Evolutionary conservation across 1,284 basidiomycete genomes (phyloP), one percentile per base, ranked within the genome.

Genomic region (Puccinia hordei): DNA sequence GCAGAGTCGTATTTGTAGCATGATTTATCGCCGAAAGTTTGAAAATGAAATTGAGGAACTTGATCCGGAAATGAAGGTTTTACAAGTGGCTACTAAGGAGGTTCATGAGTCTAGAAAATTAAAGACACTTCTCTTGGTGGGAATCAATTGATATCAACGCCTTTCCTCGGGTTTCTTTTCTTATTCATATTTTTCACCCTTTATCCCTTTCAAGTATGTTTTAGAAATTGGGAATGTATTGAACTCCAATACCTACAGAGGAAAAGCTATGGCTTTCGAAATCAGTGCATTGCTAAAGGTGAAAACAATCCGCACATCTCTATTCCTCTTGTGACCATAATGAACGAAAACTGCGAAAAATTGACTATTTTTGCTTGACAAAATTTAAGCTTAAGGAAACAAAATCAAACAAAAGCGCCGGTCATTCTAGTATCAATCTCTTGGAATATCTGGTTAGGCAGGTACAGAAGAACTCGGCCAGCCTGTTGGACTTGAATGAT

Each of bases 41-140:
- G 92, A 95, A 77, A 84, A 93, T 65, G 92, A 94, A 46, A 88
- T 95, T 51, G 92, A 91, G 81, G 94, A 96, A 86, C 88, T 93
- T 57, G 89, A 92, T 51, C 93, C 93, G 0, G 93, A 96, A 82
- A 85, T 96, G 17, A 89, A 91, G 82, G 90, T 90, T 22, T 84
- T 96, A n/a, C 89, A 90, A 69, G 89, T 89, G 81, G 93, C 93
- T 0, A 91, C 90, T 51, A 88, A 87, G 38, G 92, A 96, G 84
- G 85, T 96, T n/a, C 89, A 89, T n/a, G 85, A 86, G 0, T 93
- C 92, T 5, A 82, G 82, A 13, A 90, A 89, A 82, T 91, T 95
- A 86, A 92, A 90, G 85, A 87, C 88, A 72, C 89, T 92, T 0
- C 86, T 96, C 12, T 89, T 90, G 87, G 92, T 91, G 72, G 83